These are phyloP conservation scores for Caloboletus inedulis DNA, from an alignment of 1,284 basidiomycete species.

Conservation along the genomic window DNA sequence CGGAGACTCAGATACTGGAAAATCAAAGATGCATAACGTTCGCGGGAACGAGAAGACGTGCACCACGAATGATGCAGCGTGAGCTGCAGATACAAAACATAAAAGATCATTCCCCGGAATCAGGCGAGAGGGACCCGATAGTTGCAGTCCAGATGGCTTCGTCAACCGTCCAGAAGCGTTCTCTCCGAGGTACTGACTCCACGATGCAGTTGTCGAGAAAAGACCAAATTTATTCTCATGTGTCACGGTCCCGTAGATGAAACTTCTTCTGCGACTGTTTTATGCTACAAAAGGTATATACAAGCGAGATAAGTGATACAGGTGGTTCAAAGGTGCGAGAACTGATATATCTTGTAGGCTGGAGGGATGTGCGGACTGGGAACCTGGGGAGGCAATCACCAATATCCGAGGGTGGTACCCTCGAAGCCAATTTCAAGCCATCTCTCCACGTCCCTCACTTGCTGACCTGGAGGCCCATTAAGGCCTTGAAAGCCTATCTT, in stretches of 20 bases:
- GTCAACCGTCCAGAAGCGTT: not conserved
- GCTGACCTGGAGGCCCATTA: too few relatives aligned
- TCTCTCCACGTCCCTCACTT: slow-evolving; percentile 17
- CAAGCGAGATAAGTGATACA: not conserved
- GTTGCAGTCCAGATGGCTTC: not conserved
- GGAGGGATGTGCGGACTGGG: not conserved
- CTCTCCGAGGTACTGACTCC: not conserved
- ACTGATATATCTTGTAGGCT: not conserved
- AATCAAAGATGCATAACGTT: not conserved
- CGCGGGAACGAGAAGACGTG: not conserved
- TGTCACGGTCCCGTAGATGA: not conserved
- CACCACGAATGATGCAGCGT: not conserved
- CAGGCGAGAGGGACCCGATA: not conserved
- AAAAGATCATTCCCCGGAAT: not conserved
- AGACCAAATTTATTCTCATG: not conserved
- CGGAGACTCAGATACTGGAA: not conserved
- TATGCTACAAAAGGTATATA: slow-evolving; percentile 7
- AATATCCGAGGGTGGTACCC: slow-evolving; percentile 41
- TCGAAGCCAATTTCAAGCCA: slow-evolving; percentile 25
- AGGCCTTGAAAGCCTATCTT: too few relatives aligned
- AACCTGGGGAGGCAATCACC: slow-evolving; percentile 30
- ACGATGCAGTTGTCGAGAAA: not conserved
- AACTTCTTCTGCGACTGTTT: not conserved
- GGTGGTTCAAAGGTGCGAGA: not conserved
- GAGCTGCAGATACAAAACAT: not conserved